Evolutionary conservation across 176 grass and related monocot species (phyloP).

Genomic region (Carex myosuroides): DNA sequence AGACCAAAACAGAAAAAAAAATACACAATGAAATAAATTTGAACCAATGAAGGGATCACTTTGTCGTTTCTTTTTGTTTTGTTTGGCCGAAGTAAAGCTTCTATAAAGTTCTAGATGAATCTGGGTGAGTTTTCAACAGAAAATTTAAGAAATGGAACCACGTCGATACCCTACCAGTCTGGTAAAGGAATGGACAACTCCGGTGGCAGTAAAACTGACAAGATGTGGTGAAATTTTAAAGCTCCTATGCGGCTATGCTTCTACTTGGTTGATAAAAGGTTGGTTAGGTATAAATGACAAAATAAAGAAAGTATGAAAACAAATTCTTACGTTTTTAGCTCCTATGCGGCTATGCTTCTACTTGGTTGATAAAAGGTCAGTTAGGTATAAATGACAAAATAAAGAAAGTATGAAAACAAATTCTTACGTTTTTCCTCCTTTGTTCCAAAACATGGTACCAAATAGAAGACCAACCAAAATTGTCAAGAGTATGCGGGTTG

Average conservation of each 20-base stretch:
- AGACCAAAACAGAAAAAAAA: slow-evolving; percentile 16
- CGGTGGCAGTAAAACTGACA: background rate
- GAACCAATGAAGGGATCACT: background rate
- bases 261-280: too few species aligned
- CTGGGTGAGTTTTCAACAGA: background rate
- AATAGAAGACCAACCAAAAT: slow-evolving; percentile 58
- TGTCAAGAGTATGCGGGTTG: slow-evolving; percentile 70
- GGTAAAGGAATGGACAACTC: background rate
- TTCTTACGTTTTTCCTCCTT: slow-evolving; percentile 59
- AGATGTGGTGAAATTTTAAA: background rate
- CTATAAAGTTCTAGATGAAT: background rate
- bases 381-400: background rate
- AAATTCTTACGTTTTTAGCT: too few species aligned
- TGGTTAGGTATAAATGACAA: too few species aligned
- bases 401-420: background rate
- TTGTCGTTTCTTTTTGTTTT: background rate
- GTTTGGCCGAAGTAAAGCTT: background rate
- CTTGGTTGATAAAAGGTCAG: background rate
- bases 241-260: too few species aligned
- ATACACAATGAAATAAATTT: background rate
- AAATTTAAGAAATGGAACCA: background rate
- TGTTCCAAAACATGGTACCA: slow-evolving; percentile 81
- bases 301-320: too few species aligned
- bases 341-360: background rate
- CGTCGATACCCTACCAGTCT: background rate